phyloP scores from a whole-genome alignment of 2,329 filamentous ascomycete species.

The Colletotrichum tanaceti region DNA sequence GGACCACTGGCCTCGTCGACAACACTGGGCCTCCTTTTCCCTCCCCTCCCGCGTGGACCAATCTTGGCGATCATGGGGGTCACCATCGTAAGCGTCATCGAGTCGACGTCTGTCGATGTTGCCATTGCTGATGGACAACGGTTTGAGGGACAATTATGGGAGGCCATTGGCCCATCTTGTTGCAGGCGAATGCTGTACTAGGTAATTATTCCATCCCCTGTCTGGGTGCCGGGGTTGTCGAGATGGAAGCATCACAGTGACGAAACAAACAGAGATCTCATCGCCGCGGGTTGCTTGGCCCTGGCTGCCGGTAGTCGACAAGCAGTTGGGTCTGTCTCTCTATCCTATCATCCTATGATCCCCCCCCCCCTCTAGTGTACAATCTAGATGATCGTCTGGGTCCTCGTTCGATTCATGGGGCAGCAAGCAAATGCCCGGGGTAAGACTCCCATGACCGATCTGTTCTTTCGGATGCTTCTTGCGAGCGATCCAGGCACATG shows the following conservation, averaged over 20 bases:
- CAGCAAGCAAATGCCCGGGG: neutral
- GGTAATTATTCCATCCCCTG: neutral
- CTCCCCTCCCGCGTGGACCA: neutral
- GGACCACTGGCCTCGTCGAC: neutral
- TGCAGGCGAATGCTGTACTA: too few species aligned
- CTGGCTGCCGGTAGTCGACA: too few species aligned
- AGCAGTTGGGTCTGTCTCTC: neutral
- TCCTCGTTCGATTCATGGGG: neutral
- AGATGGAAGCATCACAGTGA: constrained; percentile 20
- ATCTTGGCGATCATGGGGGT: constrained; percentile 6
- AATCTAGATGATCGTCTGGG: neutral
- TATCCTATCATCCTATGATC: too few species aligned
- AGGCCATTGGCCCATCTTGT: too few species aligned
- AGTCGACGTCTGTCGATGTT: neutral
- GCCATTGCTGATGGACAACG: too few species aligned
- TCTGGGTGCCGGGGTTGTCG: neutral
- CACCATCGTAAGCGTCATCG: neutral
- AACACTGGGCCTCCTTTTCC: neutral
- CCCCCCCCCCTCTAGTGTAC: neutral
- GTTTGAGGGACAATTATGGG: neutral
- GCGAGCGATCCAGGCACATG: constrained; percentile 1
- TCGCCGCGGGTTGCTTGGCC: neutral
- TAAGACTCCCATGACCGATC: too few species aligned
- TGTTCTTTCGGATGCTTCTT: neutral
- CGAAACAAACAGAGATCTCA: constrained; percentile 7